These are phyloP conservation scores for Pyrenula aspistea DNA, from an alignment of 495 filamentous ascomycete species.

Conservation along the genomic window DNA sequence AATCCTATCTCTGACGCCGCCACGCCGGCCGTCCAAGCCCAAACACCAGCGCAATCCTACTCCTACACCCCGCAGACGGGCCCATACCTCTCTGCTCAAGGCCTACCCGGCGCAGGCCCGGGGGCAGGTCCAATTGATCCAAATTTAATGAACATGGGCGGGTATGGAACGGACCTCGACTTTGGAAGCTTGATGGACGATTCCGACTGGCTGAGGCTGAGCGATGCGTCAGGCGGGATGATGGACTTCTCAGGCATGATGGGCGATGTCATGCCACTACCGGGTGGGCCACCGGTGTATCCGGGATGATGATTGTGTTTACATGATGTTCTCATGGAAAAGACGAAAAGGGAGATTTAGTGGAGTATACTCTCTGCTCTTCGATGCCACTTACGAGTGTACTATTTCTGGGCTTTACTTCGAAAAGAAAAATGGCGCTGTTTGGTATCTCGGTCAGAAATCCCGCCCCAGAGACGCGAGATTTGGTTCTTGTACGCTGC, in stretches of 20 bases:
- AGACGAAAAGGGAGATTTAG: too few relatives aligned
- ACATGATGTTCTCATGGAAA: too few relatives aligned
- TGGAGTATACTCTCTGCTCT: too few relatives aligned
- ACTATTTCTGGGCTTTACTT: too few relatives aligned
- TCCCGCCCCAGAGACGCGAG: too few relatives aligned
- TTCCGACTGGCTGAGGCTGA: background rate
- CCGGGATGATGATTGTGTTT: too few relatives aligned
- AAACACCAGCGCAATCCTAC: conserved; percentile 1
- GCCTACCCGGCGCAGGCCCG: conserved; percentile 2
- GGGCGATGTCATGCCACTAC: too few relatives aligned
- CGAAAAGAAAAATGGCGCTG: too few relatives aligned
- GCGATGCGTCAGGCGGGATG: background rate
- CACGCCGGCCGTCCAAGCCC: conserved; percentile 1
- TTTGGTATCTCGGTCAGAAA: too few relatives aligned
- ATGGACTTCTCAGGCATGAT: background rate
- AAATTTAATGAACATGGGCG: conserved; percentile 1
- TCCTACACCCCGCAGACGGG: conserved; percentile 9
- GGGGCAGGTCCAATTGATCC: conserved; percentile 4
- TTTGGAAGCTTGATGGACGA: conserved; percentile 26
- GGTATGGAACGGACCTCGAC: conserved; percentile 17
- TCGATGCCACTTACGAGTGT: too few relatives aligned
- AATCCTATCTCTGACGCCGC: conserved; percentile 4
- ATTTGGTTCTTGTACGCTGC: too few relatives aligned
- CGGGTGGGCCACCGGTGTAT: too few relatives aligned
- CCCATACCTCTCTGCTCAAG: conserved; percentile 5